Evolutionary conservation across 2,329 filamentous ascomycete genomes (phyloP), one percentile per base, ranked within the genome.

Genomic region (Pestalotiopsis sp.): DNA sequence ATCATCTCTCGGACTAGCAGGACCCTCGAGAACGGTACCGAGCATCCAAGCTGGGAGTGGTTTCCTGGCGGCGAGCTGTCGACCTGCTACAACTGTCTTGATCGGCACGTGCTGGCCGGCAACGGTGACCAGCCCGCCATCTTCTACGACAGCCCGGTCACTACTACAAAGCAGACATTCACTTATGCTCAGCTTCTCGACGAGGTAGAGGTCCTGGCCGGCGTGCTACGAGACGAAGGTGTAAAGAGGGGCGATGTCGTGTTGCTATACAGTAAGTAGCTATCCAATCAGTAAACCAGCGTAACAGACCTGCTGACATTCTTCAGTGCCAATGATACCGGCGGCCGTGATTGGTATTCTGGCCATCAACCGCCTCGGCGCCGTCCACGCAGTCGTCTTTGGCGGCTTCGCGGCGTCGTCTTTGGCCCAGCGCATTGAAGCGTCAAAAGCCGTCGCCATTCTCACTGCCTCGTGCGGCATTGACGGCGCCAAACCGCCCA

Each of bases 401-500:
- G 95, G 95, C 57, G 95, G 95, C 0, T 98, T 98, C 78, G 94
- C 93, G 0, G 86, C 94, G 0, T 84, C 86, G 11, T 93, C 94
- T 3, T 85, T 98, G 59, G 93, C 94, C 1, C 95, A 98, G 81
- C 88, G 95, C 31, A 97, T 98, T 72, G 94, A 97, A 64, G 92
- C 93, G 0, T 93, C 92, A 7, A 87, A 87, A 41, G 93, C 95
- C 7, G 88, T 88, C 9, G 90, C 88, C 11, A 89, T 98, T 63
- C 87, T 98, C 78, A 97, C 95, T 0, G 94, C 95, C 0, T 97
- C 93, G 9, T 98, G 95, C 79, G 95, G 95, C 41, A 95, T 98
- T 68, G 95, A 98, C 74, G 95, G 94, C 3, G 85, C 85, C 65
- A 97, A 97, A 79, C 91, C 92, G 0, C 91, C 94, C 1, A 86